These are phyloP conservation scores for Apodospora peruviana DNA, from an alignment of 495 filamentous ascomycete species.

Conservation along the genomic window DNA sequence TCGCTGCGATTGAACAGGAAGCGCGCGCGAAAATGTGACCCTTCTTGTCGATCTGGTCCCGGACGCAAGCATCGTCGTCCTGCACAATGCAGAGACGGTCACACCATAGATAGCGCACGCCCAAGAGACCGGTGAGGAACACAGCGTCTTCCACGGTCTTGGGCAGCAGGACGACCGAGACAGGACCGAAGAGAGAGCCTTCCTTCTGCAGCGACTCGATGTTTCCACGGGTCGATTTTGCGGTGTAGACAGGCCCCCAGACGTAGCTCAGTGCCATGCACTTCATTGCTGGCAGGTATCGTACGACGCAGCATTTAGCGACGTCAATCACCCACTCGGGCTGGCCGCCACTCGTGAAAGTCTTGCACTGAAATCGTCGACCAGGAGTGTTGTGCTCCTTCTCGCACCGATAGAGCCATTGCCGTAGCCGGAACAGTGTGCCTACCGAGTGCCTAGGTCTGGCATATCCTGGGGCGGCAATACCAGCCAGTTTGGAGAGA, in stretches of 20 bases:
- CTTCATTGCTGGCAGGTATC: neutral
- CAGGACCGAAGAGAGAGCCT: neutral
- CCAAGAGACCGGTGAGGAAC: neutral
- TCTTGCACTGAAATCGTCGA: too few species aligned
- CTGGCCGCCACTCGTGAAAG: too few species aligned
- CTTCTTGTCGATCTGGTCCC: neutral
- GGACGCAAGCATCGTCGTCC: neutral
- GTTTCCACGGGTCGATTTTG: neutral
- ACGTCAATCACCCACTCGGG: too few species aligned
- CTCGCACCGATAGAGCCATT: too few species aligned
- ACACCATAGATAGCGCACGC: neutral
- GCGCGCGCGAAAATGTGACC: too few species aligned
- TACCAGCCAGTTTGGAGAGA: too few species aligned
- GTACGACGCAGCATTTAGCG: too few species aligned
- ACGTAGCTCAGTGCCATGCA: neutral
- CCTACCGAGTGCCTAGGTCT: too few species aligned
- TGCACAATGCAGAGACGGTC: constrained; percentile 2
- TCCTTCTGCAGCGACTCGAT: neutral
- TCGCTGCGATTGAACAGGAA: too few species aligned
- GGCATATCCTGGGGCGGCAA: too few species aligned
- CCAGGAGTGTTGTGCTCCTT: too few species aligned
- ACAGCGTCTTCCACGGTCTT: constrained; percentile 1
- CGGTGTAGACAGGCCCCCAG: neutral
- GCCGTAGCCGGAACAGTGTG: too few species aligned
- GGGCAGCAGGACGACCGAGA: neutral